Percentiles rank a stretch among this genome's conserved stretches.
Conservation (phyloP, 306 rosid species). For the Rubus parviflorus region DNA sequence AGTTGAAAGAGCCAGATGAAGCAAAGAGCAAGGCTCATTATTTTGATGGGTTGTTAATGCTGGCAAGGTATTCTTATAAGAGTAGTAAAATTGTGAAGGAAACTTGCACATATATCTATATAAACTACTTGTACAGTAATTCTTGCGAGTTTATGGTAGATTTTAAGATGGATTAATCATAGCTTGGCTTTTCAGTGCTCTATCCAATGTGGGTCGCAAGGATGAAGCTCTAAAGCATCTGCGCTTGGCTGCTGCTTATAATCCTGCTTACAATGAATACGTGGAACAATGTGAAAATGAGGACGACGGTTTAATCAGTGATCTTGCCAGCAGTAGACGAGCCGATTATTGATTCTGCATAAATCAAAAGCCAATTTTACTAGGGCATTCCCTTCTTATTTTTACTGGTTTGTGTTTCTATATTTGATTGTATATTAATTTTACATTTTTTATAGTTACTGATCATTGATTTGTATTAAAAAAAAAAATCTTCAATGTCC, state of each 20-base stretch:
- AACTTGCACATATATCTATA: background rate
- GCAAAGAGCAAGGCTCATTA: constrained; percentile 70
- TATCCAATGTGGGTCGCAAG: constrained; percentile 63
- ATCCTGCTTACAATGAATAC: constrained; percentile 57
- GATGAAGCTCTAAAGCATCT: constrained; percentile 75
- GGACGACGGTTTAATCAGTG: constrained; percentile 47
- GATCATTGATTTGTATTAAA: background rate
- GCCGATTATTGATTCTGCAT: constrained; percentile 45
- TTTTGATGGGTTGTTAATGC: constrained; percentile 67
- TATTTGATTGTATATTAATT: background rate
- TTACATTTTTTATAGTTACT: background rate
- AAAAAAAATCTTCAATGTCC: background rate
- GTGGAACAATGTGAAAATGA: constrained; percentile 66
- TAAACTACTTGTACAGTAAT: too few species aligned
- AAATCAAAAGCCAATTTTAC: background rate
- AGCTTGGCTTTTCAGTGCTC: constrained; percentile 51
- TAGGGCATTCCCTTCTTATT: background rate
- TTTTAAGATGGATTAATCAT: background rate
- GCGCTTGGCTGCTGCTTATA: constrained; percentile 68
- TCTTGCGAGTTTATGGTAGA: too few species aligned
- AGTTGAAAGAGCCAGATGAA: constrained; percentile 75
- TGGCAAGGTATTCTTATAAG: constrained; percentile 57
- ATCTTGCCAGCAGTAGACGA: constrained; percentile 69
- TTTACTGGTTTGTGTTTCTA: background rate
- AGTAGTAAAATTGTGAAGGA: background rate